These are phyloP conservation scores for Globisporangium carolinianum DNA, from an alignment of 352 stramenopile genomes.

Conservation along the genomic window DNA sequence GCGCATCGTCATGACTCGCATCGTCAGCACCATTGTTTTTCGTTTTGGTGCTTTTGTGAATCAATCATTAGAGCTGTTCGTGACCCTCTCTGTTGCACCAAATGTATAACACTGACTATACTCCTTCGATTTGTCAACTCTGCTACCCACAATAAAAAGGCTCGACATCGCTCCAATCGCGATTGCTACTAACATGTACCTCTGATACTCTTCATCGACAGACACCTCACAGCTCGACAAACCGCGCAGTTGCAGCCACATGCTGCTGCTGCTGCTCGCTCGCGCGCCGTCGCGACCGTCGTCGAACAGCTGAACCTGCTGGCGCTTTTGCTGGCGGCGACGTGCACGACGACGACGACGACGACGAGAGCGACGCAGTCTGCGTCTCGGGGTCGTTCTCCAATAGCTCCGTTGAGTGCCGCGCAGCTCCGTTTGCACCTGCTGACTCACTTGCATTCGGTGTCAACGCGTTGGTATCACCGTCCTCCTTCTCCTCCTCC, in stretches of 20 bases:
- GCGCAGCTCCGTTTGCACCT: no score
- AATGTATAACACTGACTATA: no score
- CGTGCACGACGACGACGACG: constrained; percentile 1
- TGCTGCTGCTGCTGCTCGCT: not conserved
- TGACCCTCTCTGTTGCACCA: no score
- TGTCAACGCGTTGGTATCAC: not conserved
- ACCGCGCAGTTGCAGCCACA: no score
- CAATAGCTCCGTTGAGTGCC: not conserved
- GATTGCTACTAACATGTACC: not conserved
- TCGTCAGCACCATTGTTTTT: constrained; percentile 2
- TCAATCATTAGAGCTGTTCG: no score
- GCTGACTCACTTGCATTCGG: not conserved
- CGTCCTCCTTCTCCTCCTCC: not conserved
- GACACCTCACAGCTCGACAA: not conserved
- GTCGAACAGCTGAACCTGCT: not conserved
- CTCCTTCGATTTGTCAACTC: no score
- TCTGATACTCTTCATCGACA: not conserved
- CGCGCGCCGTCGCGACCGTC: constrained; percentile 6
- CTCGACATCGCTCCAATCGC: not conserved
- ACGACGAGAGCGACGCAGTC: constrained; percentile 12
- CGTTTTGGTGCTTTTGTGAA: not conserved
- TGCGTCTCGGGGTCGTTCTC: constrained; percentile 7
- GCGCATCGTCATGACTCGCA: not conserved
- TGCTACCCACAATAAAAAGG: not conserved
- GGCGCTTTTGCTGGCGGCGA: not conserved